Conservation (phyloP, 768 basidiomycete species). For the Boletus coccyginus region DNA sequence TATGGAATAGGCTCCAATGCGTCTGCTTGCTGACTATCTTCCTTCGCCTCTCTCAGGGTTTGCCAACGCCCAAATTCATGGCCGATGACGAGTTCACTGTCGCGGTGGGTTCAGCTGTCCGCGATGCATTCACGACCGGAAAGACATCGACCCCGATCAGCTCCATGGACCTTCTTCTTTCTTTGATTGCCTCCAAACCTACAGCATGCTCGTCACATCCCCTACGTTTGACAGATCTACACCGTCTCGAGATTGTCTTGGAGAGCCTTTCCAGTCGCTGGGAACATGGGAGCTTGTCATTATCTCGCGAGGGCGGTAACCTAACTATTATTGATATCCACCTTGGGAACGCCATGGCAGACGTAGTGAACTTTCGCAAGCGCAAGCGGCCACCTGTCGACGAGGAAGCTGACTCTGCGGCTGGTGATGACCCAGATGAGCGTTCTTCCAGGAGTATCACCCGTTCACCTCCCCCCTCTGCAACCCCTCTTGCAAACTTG, state of each 20-base stretch:
- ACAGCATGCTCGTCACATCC: slow-evolving; percentile 31
- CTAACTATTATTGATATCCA: slow-evolving; percentile 58
- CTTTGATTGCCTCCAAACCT: slow-evolving; percentile 55
- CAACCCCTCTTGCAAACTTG: slow-evolving; percentile 54
- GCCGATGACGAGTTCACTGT: slow-evolving; percentile 54
- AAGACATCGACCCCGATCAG: slow-evolving; percentile 55
- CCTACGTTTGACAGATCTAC: slow-evolving; percentile 58
- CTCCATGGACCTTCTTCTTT: slow-evolving; percentile 61
- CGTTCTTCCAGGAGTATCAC: slow-evolving; percentile 42
- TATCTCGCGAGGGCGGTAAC: slow-evolving; percentile 51
- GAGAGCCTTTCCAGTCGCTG: slow-evolving; percentile 59
- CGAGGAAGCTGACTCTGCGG: slow-evolving; percentile 81
- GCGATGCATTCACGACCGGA: slow-evolving; percentile 46
- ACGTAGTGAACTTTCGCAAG: slow-evolving; percentile 34
- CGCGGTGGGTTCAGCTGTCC: slow-evolving; percentile 53
- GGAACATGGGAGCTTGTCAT: slow-evolving; percentile 57
- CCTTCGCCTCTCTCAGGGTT: too few relatives aligned
- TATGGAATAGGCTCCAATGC: neutral
- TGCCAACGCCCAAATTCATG: slow-evolving; percentile 27
- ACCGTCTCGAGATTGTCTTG: slow-evolving; percentile 59
- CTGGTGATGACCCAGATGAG: slow-evolving; percentile 59
- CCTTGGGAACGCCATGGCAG: slow-evolving; percentile 29
- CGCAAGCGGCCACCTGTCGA: slow-evolving; percentile 74
- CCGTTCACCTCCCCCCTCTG: slow-evolving; percentile 37
- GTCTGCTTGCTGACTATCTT: neutral